Percentiles rank a stretch among this genome's conserved stretches.
Conservation (phyloP, 2,329 filamentous ascomycete genomes). For the Fusarium lateritium region DNA sequence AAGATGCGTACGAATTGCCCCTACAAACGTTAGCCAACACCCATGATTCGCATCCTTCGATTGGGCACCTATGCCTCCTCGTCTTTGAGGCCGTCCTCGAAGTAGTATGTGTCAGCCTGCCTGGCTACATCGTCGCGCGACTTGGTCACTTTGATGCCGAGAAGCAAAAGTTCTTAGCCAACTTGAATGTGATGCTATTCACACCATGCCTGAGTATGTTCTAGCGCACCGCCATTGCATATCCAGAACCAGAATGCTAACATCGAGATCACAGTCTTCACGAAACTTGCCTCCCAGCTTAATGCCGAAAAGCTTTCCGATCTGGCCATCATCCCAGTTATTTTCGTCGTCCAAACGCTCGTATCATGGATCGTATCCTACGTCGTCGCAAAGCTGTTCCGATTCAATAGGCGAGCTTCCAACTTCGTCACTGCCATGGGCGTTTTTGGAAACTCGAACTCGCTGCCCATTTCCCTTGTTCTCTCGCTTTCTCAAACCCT, state of each 20-base stretch:
- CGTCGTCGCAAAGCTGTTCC: slow-evolving; percentile 79
- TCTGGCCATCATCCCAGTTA: slow-evolving; percentile 93
- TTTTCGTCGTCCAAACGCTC: slow-evolving; percentile 89
- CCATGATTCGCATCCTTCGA: slow-evolving; percentile 73
- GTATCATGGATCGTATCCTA: slow-evolving; percentile 87
- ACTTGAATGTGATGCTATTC: slow-evolving; percentile 96
- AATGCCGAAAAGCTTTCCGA: slow-evolving; percentile 92
- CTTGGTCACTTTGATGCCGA: slow-evolving; percentile 95
- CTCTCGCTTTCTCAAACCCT: slow-evolving; percentile 94
- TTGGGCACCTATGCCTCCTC: slow-evolving; percentile 80
- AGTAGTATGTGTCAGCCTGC: slow-evolving; percentile 94
- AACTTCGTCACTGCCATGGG: slow-evolving; percentile 99
- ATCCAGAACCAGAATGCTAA: slow-evolving; percentile 45
- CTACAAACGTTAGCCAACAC: slow-evolving; percentile 59
- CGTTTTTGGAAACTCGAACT: slow-evolving; percentile 98
- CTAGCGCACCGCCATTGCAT: not conserved
- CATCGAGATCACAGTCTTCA: slow-evolving; percentile 78
- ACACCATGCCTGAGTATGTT: slow-evolving; percentile 90
- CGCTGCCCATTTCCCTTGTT: slow-evolving; percentile 94
- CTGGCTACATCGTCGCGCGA: slow-evolving; percentile 92
- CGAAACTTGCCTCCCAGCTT: slow-evolving; percentile 94
- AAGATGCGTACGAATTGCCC: slow-evolving; percentile 59
- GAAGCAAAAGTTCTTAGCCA: slow-evolving; percentile 95
- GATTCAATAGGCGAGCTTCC: slow-evolving; percentile 85
- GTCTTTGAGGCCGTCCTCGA: slow-evolving; percentile 97